phyloP scores from a whole-genome alignment of 1,139 yeast species.

The Zygoascus sp. region DNA sequence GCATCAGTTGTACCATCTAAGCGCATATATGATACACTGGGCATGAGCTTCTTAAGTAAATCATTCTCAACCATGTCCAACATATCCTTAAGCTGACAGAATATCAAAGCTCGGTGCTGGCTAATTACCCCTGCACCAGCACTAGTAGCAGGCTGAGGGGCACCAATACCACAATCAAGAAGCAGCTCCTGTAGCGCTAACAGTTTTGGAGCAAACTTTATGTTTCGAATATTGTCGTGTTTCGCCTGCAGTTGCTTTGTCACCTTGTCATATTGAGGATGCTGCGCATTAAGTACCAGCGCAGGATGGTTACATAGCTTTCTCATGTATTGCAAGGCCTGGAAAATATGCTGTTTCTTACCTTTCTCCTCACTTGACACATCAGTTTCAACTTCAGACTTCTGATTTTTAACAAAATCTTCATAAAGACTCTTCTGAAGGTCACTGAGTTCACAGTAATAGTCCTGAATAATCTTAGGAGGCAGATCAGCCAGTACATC shows the following conservation, averaged over 20 bases:
- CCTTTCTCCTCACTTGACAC: constrained; percentile 44
- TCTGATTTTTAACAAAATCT: constrained; percentile 88
- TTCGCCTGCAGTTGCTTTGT: constrained; percentile 54
- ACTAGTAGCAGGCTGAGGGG: constrained; percentile 34
- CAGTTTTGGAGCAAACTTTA: constrained; percentile 87
- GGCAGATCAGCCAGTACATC: constrained; percentile 95
- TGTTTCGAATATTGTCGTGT: constrained; percentile 59
- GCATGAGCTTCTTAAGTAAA: constrained; percentile 75
- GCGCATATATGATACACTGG: constrained; percentile 90
- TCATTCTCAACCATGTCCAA: constrained; percentile 93
- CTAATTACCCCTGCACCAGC: constrained; percentile 73
- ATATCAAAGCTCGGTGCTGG: constrained; percentile 91
- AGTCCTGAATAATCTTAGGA: constrained; percentile 97
- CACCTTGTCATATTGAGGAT: constrained; percentile 76
- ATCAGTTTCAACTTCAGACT: constrained; percentile 63
- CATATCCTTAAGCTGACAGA: constrained; percentile 97
- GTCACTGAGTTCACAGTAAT: constrained; percentile 92
- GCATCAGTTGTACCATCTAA: constrained; percentile 95
- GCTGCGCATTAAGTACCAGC: constrained; percentile 76
- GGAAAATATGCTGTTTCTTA: constrained; percentile 90
- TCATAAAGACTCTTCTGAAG: constrained; percentile 82
- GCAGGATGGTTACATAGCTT: constrained; percentile 97
- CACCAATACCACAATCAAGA: constrained; percentile 92
- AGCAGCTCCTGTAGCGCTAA: constrained; percentile 75
- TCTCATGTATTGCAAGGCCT: constrained; percentile 95